Conservation (phyloP, 805 yeast genomes). For the Starmera pachycereana region DNA sequence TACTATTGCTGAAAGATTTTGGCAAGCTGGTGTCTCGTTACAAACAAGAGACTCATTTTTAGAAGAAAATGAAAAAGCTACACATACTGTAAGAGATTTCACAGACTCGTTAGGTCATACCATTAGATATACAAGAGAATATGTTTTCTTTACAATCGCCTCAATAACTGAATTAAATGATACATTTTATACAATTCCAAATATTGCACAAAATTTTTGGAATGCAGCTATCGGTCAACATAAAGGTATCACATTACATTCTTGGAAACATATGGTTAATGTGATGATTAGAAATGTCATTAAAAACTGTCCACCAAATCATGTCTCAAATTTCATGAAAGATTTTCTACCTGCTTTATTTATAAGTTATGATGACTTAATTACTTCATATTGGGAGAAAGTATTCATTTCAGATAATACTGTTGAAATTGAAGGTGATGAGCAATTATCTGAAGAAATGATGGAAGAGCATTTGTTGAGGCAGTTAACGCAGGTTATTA, state of each 20-base stretch:
- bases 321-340: slow-evolving; percentile 58
- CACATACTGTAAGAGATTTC: slow-evolving; percentile 88
- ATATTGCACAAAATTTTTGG: slow-evolving; percentile 68
- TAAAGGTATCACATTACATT: slow-evolving; percentile 87
- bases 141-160: slow-evolving; percentile 82
- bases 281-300: slow-evolving; percentile 79
- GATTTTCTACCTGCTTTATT: slow-evolving; percentile 73
- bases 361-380: slow-evolving; percentile 58
- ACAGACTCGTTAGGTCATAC: slow-evolving; percentile 97
- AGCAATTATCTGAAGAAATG: slow-evolving; percentile 91
- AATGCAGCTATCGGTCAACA: slow-evolving; percentile 61
- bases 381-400: slow-evolving; percentile 67
- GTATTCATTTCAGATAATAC: slow-evolving; percentile 36
- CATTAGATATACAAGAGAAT: slow-evolving; percentile 90
- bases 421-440: slow-evolving; percentile 41
- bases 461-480: slow-evolving; percentile 92
- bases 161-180: slow-evolving; percentile 86
- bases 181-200: slow-evolving; percentile 78
- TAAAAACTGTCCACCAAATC: slow-evolving; percentile 74
- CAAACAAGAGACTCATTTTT: slow-evolving; percentile 91
- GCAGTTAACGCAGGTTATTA: slow-evolving; percentile 88
- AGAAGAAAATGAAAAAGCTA: slow-evolving; percentile 89
- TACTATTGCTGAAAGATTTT: slow-evolving; percentile 85
- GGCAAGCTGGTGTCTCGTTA: slow-evolving; percentile 97
- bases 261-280: slow-evolving; percentile 96